phyloP scores from a whole-genome alignment of 495 filamentous ascomycete species.

The Cercophora scortea region DNA sequence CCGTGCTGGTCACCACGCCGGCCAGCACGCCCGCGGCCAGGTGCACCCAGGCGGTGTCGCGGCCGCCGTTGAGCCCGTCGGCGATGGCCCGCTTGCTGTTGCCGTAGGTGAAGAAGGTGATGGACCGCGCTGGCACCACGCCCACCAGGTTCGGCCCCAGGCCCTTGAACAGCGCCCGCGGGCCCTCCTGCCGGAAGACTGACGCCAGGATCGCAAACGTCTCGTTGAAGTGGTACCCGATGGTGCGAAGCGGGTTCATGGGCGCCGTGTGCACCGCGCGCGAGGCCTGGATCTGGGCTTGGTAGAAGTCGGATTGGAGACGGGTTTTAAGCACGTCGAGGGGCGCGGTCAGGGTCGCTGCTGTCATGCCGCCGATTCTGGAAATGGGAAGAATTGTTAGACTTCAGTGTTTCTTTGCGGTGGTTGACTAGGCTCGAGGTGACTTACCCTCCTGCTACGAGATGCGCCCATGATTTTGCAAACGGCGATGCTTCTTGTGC shows the following conservation, averaged over 20 bases:
- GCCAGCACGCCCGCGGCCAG: constrained; percentile 63
- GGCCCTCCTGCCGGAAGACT: constrained; percentile 71
- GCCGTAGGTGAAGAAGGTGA: constrained; percentile 85
- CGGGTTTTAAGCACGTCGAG: constrained; percentile 88
- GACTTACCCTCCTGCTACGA: constrained; percentile 77
- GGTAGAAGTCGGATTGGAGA: constrained; percentile 87
- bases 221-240: constrained; percentile 58
- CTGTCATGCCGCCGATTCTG: constrained; percentile 81
- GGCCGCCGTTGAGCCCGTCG: constrained; percentile 53
- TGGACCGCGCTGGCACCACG: constrained; percentile 76
- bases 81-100: constrained; percentile 76
- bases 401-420: too few species aligned
- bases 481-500: constrained; percentile 38
- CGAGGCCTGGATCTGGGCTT: constrained; percentile 50
- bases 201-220: constrained; percentile 73
- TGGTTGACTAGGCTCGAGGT: background rate
- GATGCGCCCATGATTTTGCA: constrained; percentile 79
- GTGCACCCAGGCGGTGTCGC: constrained; percentile 65
- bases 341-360: constrained; percentile 76
- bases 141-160: constrained; percentile 81
- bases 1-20: constrained; percentile 73
- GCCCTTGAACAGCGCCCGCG: constrained; percentile 80
- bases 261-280: constrained; percentile 29
- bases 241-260: constrained; percentile 39
- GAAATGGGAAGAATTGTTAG: background rate